phyloP scores from a whole-genome alignment of 75 land plant species.

The Sequoia sempervirens region DNA sequence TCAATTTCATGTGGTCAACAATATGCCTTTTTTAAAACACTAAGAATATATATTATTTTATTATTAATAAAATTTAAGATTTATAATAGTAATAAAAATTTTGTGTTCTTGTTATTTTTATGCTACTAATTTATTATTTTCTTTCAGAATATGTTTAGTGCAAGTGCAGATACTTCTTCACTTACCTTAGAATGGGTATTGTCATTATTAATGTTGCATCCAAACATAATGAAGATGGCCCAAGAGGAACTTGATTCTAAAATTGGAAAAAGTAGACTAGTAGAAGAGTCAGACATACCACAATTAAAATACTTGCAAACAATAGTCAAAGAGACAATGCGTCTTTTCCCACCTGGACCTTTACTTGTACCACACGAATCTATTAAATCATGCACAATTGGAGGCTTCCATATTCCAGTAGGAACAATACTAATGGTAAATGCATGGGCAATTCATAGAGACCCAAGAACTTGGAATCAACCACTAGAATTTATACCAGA shows the following conservation, averaged over 20 bases:
- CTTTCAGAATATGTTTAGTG: conserved; percentile 43
- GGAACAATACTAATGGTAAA: conserved; percentile 42
- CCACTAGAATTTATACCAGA: conserved; percentile 57
- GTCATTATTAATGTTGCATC: conserved; percentile 53
- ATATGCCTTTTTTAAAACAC: too few relatives aligned
- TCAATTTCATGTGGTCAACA: too few relatives aligned
- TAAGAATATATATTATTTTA: too few relatives aligned
- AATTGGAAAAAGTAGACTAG: neutral
- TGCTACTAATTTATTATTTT: neutral
- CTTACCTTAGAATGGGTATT: conserved; percentile 65
- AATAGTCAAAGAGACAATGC: conserved; percentile 59
- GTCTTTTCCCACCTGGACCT: conserved; percentile 68
- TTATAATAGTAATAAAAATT: too few relatives aligned
- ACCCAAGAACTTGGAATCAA: conserved; percentile 48
- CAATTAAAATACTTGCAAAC: conserved; percentile 46
- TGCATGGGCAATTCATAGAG: conserved; percentile 54
- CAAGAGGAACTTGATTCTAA: conserved; percentile 20
- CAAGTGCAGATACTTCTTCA: conserved; percentile 53
- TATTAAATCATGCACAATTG: conserved; percentile 31
- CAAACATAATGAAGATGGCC: conserved; percentile 23
- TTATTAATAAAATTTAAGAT: too few relatives aligned
- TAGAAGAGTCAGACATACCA: neutral
- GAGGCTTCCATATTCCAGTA: conserved; percentile 55
- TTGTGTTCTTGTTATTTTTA: neutral
- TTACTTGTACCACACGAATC: conserved; percentile 53